Conservation (phyloP, 768 basidiomycete genomes). For the Lentinula edodes region DNA sequence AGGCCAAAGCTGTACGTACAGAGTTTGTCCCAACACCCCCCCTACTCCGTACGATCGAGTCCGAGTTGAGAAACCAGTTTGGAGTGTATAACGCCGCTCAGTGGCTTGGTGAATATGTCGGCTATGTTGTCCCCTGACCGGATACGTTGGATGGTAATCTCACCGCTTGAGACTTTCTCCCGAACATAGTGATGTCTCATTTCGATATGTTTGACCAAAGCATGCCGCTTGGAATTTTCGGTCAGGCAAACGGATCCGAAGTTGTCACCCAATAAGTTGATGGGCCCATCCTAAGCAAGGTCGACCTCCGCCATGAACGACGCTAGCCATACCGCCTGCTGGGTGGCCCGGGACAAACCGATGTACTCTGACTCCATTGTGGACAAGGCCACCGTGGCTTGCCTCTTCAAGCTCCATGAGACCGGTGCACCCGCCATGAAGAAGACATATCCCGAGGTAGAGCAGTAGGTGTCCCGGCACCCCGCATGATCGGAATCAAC, state of each 20-base stretch:
- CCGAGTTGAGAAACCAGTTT: neutral
- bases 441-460: conserved; percentile 27
- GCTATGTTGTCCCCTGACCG: conserved; percentile 7
- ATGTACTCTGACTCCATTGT: conserved; percentile 8
- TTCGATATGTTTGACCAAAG: conserved; percentile 25
- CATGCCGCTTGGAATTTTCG: conserved; percentile 20
- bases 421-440: conserved; percentile 24
- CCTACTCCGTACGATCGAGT: neutral
- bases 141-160: conserved; percentile 5
- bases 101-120: conserved; percentile 13
- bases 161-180: conserved; percentile 1
- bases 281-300: neutral
- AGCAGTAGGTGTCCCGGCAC: conserved; percentile 14
- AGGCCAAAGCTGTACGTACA: too few species aligned
- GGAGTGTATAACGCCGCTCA: neutral
- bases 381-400: too few species aligned
- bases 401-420: conserved; percentile 19
- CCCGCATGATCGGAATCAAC: conserved; percentile 15
- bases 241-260: conserved; percentile 21
- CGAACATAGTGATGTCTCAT: conserved; percentile 11
- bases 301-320: conserved; percentile 19
- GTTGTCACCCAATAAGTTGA: conserved; percentile 22
- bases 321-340: conserved; percentile 22
- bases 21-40: conserved; percentile 8
- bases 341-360: conserved; percentile 15